Base-by-base conservation (phyloP, 1,284 basidiomycete genomes). In the Cryptococcus sp. region DNA sequence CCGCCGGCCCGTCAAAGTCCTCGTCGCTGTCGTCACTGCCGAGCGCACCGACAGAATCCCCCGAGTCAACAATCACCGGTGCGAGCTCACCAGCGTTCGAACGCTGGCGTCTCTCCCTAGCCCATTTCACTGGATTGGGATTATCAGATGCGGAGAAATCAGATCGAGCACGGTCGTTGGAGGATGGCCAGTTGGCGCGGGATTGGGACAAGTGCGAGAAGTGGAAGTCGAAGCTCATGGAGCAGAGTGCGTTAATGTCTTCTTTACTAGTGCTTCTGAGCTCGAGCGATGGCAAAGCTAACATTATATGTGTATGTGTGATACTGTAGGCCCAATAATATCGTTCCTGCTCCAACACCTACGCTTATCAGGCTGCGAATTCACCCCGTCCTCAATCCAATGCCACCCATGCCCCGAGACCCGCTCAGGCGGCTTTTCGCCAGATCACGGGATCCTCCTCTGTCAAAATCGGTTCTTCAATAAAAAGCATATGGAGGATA, bases 321-420 rank as follows among this genome's bases (percentile, higher is more conserved):
- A n/a, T 17, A n/a, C 23, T 38, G n/a, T 70, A 94, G 92, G 91
- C 73, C 91, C 92, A 10, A 81, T 86, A 8, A 85, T 95, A 2
- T 84, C 87, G 5, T 95, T 95, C 79, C 90, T 96, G 86, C 82
- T 93, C 50, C 88, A 91, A 67, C 92, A 94, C 69, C 83, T 96
- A 39, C 63, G 72, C 17, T 83, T 86, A 59, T 82, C 88, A 0
- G 85, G 86, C 23, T 91, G 87, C 42, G 87, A 84, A 62, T 83
- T 85, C 83, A 57, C 82, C 7, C 41, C 85, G 0, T 81, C 84
- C 30, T 88, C 92, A 60, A 84, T 97, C 49, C 82, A 89, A 67
- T 96, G 93, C 78, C 82, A 84, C 15, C 90, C 92, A 0, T 95
- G 93, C 79, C 86, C 88, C 71, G 75, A 80, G 55, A 83, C 83